Percentiles rank a stretch among this genome's conserved stretches.
Conservation (phyloP, 1,284 basidiomycete species). For the Uromyces viciae-fabae region DNA sequence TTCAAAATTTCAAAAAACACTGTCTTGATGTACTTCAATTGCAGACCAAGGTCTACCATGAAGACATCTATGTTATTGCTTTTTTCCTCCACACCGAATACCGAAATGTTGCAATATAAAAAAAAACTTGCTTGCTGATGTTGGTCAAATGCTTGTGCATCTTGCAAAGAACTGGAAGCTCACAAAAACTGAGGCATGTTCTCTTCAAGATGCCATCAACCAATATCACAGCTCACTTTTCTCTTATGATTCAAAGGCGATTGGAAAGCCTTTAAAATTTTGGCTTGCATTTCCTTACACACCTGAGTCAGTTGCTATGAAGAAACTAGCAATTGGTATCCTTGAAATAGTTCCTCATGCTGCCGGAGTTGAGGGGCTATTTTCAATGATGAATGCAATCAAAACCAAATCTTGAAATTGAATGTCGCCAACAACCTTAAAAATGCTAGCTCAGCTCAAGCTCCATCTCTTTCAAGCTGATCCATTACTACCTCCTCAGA, state of each 20-base stretch:
- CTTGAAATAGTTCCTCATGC: neutral
- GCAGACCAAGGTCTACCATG: neutral
- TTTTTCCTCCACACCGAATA: neutral
- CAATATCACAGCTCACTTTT: neutral
- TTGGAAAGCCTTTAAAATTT: neutral
- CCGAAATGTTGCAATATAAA: neutral
- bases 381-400: neutral
- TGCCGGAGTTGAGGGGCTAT: neutral
- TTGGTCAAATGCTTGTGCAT: neutral
- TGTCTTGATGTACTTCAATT: neutral
- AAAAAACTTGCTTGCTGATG: neutral
- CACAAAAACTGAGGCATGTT: neutral
- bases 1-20: neutral
- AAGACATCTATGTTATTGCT: conserved; percentile 6
- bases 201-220: neutral
- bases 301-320: neutral
- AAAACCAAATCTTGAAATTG: neutral
- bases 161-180: neutral
- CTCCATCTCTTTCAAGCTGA: neutral
- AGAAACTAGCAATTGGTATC: neutral
- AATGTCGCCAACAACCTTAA: neutral
- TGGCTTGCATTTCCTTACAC: neutral
- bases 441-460: neutral
- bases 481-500: neutral
- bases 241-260: neutral